These are phyloP conservation scores for Filosporella fistucella DNA, from an alignment of 495 filamentous ascomycete genomes.

Conservation along the genomic window DNA sequence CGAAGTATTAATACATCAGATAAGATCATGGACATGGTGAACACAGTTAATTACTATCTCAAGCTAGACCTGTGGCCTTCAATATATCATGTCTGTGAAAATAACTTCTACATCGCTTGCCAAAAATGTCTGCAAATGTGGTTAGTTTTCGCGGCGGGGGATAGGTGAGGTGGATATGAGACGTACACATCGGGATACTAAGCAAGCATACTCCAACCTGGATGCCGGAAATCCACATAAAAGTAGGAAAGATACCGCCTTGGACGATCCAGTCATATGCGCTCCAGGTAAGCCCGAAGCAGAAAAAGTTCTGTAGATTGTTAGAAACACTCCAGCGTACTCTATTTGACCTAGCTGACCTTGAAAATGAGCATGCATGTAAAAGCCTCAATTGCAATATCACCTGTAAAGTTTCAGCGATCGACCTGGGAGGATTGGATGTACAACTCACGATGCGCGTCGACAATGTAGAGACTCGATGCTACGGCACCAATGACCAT, in stretches of 20 bases:
- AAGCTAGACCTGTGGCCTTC: slow-evolving; percentile 32
- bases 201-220: slow-evolving; percentile 71
- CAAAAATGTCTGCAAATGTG: slow-evolving; percentile 58
- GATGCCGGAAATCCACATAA: slow-evolving; percentile 68
- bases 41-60: too few relatives aligned
- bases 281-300: slow-evolving; percentile 76
- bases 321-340: too few relatives aligned
- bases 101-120: slow-evolving; percentile 66
- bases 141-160: neutral
- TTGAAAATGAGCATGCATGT: slow-evolving; percentile 90
- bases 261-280: slow-evolving; percentile 75
- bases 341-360: slow-evolving; percentile 1
- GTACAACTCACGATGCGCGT: slow-evolving; percentile 73
- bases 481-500: slow-evolving; percentile 90
- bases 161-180: neutral
- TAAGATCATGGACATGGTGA: too few relatives aligned
- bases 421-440: neutral
- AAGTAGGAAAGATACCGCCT: slow-evolving; percentile 53
- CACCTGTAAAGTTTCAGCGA: slow-evolving; percentile 42
- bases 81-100: slow-evolving; percentile 66
- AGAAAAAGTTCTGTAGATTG: slow-evolving; percentile 64
- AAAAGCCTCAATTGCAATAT: slow-evolving; percentile 86
- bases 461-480: slow-evolving; percentile 79
- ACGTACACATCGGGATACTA: slow-evolving; percentile 77
- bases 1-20: too few relatives aligned